Base-by-base conservation (phyloP, 768 basidiomycete species). In the Mycena maculata region DNA sequence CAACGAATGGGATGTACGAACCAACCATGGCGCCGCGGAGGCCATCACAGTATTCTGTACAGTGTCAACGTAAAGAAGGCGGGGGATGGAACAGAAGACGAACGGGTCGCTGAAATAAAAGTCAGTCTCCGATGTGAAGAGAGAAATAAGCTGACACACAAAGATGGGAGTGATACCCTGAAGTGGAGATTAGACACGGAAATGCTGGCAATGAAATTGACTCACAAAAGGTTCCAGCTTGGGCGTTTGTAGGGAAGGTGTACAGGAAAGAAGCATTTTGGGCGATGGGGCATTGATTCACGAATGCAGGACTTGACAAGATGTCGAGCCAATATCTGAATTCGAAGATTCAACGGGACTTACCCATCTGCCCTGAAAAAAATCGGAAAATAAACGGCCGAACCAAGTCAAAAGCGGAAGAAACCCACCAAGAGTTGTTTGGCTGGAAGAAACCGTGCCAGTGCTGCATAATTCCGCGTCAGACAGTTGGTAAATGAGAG, bases 191-290 rank as follows among this genome's bases (percentile, higher is more conserved):
- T 36, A 36, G 6, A 36, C 33, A 7, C 13, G 33, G 33, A 13
- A 7, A 36, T 6, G 13, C n/a, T n/a, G n/a, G 33, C 8, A 36
- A 36, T 6, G 13, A 13, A 36, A 13, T 7, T 7, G 33, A 36
- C 33, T 6, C 33, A 36, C 64, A 58, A 13, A 59, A 63, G 5
- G 62, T 63, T 1, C 64, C 62, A 20, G 53, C 45, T 15, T 63
- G 67, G 16, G 59, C 16, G 12, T 33, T 44, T 2, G 53, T 48
- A 9, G 60, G 55, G 62, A 80, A 76, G 4, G 68, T 38, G 69
- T 80, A 77, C 25, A 75, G 41, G 71, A 77, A 80, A 7, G 70
- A 69, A 58, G 78, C 41, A 2, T 65, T 50, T 20, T 78, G 70
- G 7, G 75, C 69, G 30, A 80, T 72, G 11, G 78, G 78, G 41